phyloP scores from a whole-genome alignment of 1,284 basidiomycete genomes.

The Marasmius fiardii region DNA sequence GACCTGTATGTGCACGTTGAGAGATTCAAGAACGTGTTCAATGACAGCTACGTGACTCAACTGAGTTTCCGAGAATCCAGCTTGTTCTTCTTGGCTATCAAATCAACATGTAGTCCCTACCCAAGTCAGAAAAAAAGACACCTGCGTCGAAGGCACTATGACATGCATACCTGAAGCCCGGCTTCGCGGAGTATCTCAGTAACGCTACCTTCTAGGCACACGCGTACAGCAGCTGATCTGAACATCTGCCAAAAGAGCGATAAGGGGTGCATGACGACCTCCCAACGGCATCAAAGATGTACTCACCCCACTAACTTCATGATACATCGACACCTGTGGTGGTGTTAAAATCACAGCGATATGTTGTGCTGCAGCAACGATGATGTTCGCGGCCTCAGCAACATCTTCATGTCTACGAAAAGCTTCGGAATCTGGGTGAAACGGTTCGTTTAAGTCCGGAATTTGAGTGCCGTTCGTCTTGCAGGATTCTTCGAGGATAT shows the following conservation, averaged over 20 bases:
- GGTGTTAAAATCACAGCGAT: slow-evolving; percentile 30
- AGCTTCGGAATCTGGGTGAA: slow-evolving; percentile 26
- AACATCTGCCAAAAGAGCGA: slow-evolving; percentile 5
- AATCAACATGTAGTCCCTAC: slow-evolving; percentile 23
- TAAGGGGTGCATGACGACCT: slow-evolving; percentile 8
- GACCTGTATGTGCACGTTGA: slow-evolving; percentile 13
- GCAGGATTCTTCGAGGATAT: slow-evolving; percentile 22
- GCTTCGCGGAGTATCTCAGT: slow-evolving; percentile 33
- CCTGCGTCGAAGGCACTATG: background rate
- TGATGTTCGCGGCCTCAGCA: slow-evolving; percentile 27
- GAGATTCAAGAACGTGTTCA: background rate
- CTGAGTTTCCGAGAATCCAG: slow-evolving; percentile 24
- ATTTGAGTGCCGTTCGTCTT: slow-evolving; percentile 13
- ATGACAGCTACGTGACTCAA: slow-evolving; percentile 8
- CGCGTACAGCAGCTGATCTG: slow-evolving; percentile 21
- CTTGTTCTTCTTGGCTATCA: slow-evolving; percentile 20
- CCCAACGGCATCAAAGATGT: background rate
- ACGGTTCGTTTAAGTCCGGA: slow-evolving; percentile 24
- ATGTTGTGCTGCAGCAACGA: slow-evolving; percentile 34
- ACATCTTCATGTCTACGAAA: slow-evolving; percentile 25
- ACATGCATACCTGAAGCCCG: slow-evolving; percentile 26
- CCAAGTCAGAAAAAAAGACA: background rate
- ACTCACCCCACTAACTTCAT: slow-evolving; percentile 27
- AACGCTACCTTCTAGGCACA: slow-evolving; percentile 29
- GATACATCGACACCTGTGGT: slow-evolving; percentile 26